Percentiles rank a stretch among this genome's conserved stretches.
Evolutionary conservation across 2,329 filamentous ascomycete species (phyloP).

Genomic region (Lecanosticta acicola): DNA sequence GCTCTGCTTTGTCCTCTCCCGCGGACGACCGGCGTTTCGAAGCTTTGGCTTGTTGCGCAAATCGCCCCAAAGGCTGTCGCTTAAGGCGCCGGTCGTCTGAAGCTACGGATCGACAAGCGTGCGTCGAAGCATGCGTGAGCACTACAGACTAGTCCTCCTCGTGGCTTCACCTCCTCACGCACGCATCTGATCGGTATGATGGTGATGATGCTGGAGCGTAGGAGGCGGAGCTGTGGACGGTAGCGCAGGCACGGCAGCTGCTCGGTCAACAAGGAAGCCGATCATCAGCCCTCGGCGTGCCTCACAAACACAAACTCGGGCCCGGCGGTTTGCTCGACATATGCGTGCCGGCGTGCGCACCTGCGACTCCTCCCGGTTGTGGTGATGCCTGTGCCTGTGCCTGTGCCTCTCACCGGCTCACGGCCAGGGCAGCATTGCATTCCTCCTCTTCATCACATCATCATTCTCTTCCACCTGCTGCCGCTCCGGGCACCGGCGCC

Average conservation of each 20-base stretch:
- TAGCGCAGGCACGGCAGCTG: neutral
- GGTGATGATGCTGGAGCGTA: too few species aligned
- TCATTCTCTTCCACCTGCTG: too few species aligned
- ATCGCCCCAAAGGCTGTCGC: slow-evolving; percentile 8
- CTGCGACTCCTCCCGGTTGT: too few species aligned
- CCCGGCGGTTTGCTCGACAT: neutral
- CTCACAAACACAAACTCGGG: neutral
- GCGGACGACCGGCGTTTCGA: neutral
- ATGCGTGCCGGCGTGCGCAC: neutral
- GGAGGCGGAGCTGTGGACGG: too few species aligned
- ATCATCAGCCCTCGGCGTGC: slow-evolving; percentile 13
- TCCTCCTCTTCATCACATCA: too few species aligned
- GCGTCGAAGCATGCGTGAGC: slow-evolving; percentile 11
- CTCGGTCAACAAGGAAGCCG: slow-evolving; percentile 1
- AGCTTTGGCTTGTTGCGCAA: slow-evolving; percentile 3
- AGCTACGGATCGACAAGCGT: slow-evolving; percentile 12
- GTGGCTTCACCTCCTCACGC: too few species aligned
- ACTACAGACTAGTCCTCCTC: too few species aligned
- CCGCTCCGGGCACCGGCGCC: too few species aligned
- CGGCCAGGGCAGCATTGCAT: too few species aligned
- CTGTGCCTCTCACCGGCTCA: neutral
- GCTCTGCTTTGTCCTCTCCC: neutral
- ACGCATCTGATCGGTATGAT: too few species aligned
- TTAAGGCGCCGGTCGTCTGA: slow-evolving; percentile 13
- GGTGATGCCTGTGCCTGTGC: too few species aligned